A percentile compares a stretch with the other conserved stretches of the same genome.
phyloP scores from a whole-genome alignment of 352 stramenopile species.

The Globisporangium megalacanthum region DNA sequence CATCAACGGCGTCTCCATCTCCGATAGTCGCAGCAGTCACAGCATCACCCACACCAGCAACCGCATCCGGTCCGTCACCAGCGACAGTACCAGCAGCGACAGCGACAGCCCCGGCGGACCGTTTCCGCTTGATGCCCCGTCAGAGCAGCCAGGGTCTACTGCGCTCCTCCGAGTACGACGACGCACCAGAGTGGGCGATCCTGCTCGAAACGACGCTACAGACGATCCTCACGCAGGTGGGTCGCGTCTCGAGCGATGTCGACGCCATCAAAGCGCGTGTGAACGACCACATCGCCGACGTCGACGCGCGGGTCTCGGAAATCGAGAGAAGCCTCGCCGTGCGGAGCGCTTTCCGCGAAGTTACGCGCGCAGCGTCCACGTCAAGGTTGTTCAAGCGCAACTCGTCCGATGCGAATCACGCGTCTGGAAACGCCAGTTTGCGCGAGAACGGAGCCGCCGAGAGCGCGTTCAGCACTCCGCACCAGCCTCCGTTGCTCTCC shows the following conservation, averaged over 20 bases:
- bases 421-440: background rate
- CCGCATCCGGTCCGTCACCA: background rate
- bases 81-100: constrained; percentile 1
- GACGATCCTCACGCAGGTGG: constrained; percentile 45
- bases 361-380: constrained; percentile 22
- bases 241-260: constrained; percentile 46
- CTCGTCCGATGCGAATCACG: constrained; percentile 3
- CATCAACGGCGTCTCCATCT: background rate
- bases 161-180: constrained; percentile 10
- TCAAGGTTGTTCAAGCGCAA: constrained; percentile 13
- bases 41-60: constrained; percentile 1
- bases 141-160: constrained; percentile 5
- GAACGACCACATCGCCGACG: constrained; percentile 32
- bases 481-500: background rate
- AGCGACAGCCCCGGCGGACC: constrained; percentile 1
- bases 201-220: constrained; percentile 48
- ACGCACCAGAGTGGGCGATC: constrained; percentile 42
- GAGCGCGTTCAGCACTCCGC: background rate
- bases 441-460: background rate
- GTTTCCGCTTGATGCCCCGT: background rate
- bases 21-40: background rate
- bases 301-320: constrained; percentile 30
- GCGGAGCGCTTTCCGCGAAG: constrained; percentile 44
- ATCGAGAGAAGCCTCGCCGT: constrained; percentile 44
- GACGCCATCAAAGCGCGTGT: constrained; percentile 41